Evolutionary conservation across 768 basidiomycete species (phyloP), one percentile per base, ranked within the genome.

Genomic region (Tubosaeta sp.): DNA sequence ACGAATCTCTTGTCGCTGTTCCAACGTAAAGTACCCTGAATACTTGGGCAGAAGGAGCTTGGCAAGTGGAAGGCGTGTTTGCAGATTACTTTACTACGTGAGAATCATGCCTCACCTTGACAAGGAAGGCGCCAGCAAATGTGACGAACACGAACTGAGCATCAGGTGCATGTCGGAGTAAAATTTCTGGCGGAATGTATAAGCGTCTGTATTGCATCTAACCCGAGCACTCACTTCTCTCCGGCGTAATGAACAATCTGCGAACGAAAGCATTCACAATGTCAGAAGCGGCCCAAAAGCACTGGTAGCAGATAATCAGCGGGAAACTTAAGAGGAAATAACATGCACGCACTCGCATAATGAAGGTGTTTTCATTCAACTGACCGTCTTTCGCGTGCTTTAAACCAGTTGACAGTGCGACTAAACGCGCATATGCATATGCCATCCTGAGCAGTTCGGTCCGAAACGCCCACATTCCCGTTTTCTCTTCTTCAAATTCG

Each of bases 41-140:
- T 86, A 91, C 62, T 82, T 86, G 5, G 86, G 88, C 70, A 88
- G 87, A 12, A 92, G 74, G n/a, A 91, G 77, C 85, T 50, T 86
- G 55, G 13, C n/a, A 26, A 35, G 3, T 22, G 22, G n/a, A 14
- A 26, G 26, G 43, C 46, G 32, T 54, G 43, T 56, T 37, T 26
- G 37, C 26, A 26, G 16, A 14, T 3, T 9, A 10, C 22, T 48
- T 25, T 13, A 29, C 9, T 4, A 7, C 43, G 46, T 27, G 38
- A 48, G 25, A 17, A 25, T 34, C 9, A 35, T 26, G 11, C 13
- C 69, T 45, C 62, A 84, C 86, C 76, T 92, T 91, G 57, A 93
- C 78, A 14, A 93, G 74, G 74, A 92, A 92, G 2, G 89, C 84
- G 9, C 84, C 82, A 10, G 90, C 89, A 56, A 91, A 91, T 0